These are phyloP conservation scores for Calonectria henricotiae DNA, from an alignment of 2,329 filamentous ascomycete genomes.

Conservation along the genomic window DNA sequence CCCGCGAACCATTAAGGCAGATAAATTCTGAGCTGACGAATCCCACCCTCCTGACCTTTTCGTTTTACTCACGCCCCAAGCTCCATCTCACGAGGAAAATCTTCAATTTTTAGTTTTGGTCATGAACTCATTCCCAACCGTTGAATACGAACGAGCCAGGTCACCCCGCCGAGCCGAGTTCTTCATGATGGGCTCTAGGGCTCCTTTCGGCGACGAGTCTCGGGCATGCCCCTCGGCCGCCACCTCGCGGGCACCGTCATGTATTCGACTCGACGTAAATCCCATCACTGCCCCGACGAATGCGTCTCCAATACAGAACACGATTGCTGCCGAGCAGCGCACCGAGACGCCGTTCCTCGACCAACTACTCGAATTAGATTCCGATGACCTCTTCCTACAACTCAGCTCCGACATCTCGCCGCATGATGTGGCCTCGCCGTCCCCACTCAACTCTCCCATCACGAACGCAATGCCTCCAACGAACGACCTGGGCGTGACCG, in stretches of 20 bases:
- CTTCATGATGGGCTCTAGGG: background rate
- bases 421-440: background rate
- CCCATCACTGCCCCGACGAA: background rate
- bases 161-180: background rate
- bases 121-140: background rate
- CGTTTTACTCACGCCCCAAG: background rate
- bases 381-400: background rate
- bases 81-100: too few relatives aligned
- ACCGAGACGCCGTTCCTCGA: background rate
- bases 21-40: background rate
- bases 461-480: background rate
- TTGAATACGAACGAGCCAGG: background rate
- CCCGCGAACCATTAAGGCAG: slow-evolving; percentile 16
- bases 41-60: background rate
- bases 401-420: background rate
- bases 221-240: background rate
- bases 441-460: background rate
- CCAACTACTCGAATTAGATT: background rate
- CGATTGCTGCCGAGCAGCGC: background rate
- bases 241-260: background rate
- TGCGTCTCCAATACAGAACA: background rate
- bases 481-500: too few relatives aligned
- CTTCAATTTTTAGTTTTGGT: background rate
- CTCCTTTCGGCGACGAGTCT: background rate
- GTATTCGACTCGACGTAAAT: background rate